phyloP scores from a whole-genome alignment of 2,329 filamentous ascomycete species.

The Botrytis medusae region DNA sequence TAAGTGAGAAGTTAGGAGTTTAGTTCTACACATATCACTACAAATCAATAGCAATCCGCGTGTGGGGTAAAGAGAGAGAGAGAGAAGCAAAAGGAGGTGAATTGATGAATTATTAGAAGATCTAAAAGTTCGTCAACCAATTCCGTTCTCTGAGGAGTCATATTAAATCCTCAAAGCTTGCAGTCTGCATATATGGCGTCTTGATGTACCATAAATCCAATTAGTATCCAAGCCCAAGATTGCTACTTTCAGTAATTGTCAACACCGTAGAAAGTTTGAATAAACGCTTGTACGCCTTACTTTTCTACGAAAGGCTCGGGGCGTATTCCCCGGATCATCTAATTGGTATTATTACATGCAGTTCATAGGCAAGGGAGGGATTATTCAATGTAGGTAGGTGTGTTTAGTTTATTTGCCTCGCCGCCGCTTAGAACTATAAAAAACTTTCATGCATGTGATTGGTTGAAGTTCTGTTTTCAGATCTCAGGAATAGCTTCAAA shows the following conservation, averaged over 20 bases:
- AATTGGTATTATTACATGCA: not conserved
- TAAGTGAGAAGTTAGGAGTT: not conserved
- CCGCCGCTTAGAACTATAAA: not conserved
- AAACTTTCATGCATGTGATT: not conserved
- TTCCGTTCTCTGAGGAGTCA: not conserved
- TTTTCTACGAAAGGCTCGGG: not conserved
- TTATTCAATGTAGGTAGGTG: not conserved
- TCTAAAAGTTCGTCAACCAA: not conserved
- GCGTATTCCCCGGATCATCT: not conserved
- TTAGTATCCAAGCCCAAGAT: not conserved
- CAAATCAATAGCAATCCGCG: not conserved
- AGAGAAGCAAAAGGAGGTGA: no score
- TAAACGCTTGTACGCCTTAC: conserved; percentile 9
- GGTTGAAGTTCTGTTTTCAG: not conserved
- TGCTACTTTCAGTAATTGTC: not conserved
- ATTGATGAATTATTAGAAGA: not conserved
- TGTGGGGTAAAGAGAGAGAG: not conserved
- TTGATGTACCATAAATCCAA: not conserved
- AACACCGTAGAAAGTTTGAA: not conserved
- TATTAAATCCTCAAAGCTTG: not conserved
- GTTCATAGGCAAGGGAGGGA: not conserved
- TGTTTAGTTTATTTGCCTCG: not conserved
- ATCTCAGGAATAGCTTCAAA: conserved; percentile 1
- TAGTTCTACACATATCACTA: not conserved
- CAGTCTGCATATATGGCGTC: not conserved